Percentiles rank a stretch among this genome's conserved stretches.
Conservation (phyloP, 371 early-diverging fungal species). For the Rhizopus arrhizus region DNA sequence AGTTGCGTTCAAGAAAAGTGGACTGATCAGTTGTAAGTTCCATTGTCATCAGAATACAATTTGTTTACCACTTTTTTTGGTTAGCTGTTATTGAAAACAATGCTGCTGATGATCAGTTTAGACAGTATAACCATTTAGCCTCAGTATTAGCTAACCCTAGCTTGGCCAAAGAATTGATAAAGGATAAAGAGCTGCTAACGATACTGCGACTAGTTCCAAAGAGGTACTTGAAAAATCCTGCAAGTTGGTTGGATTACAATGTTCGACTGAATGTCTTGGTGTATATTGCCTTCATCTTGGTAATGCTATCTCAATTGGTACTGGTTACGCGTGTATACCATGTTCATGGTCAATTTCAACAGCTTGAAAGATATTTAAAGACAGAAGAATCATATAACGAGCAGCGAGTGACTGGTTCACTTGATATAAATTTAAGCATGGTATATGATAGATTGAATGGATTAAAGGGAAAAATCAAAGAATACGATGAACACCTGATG, state of each 20-base stretch:
- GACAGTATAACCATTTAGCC: slow-evolving; percentile 18
- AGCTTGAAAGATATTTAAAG: slow-evolving; percentile 2
- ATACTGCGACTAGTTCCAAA: background rate
- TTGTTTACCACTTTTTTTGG: background rate
- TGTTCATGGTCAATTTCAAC: slow-evolving; percentile 15
- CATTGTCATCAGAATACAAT: background rate
- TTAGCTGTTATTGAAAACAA: slow-evolving; percentile 36
- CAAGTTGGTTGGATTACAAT: background rate
- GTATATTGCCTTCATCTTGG: slow-evolving; percentile 16
- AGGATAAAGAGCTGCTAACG: slow-evolving; percentile 9
- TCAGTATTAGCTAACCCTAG: slow-evolving; percentile 17
- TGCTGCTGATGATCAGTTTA: slow-evolving; percentile 26
- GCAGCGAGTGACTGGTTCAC: slow-evolving; percentile 3
- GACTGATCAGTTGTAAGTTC: slow-evolving; percentile 63
- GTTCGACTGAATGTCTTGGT: background rate
- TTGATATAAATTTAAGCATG: slow-evolving; percentile 9
- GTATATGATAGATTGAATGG: slow-evolving; percentile 15
- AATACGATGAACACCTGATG: slow-evolving; percentile 17
- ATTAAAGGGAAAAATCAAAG: slow-evolving; percentile 15
- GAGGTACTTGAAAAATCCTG: background rate
- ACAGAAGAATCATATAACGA: slow-evolving; percentile 1
- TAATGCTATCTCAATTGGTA: slow-evolving; percentile 18
- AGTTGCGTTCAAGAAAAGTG: slow-evolving; percentile 66
- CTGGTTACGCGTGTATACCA: slow-evolving; percentile 19
- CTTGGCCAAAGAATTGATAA: slow-evolving; percentile 13